Evolutionary conservation across 2,329 filamentous ascomycete genomes (phyloP).

Genomic region (Penicillium paneum): DNA sequence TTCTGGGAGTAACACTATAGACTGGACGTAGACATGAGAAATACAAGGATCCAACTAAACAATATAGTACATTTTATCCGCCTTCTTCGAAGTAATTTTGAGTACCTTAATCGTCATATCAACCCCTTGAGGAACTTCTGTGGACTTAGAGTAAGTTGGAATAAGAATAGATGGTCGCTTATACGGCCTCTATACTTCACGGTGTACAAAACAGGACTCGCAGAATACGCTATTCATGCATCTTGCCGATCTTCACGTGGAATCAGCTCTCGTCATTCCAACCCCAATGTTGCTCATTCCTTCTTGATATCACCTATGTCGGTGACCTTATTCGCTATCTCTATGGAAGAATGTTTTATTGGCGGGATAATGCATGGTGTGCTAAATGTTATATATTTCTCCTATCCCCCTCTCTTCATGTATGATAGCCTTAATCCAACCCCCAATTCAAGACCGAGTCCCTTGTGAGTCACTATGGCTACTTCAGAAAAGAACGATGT

Average conservation of each 20-base stretch:
- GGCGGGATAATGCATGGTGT: not conserved
- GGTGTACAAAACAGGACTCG: not conserved
- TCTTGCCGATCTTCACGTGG: not conserved
- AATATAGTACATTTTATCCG: not conserved
- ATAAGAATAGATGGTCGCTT: not conserved
- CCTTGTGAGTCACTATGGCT: not conserved
- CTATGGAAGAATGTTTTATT: not conserved
- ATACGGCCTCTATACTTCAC: not conserved
- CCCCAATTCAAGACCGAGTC: not conserved
- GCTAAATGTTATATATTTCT: not conserved
- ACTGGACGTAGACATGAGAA: not conserved
- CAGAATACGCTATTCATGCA: not conserved
- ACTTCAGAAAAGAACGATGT: constrained; percentile 7
- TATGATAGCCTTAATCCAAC: not conserved
- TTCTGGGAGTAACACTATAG: not conserved
- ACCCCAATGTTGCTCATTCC: constrained; percentile 3
- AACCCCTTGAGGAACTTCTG: not conserved
- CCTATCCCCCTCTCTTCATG: not conserved
- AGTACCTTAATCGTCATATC: not conserved
- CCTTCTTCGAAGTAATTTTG: not conserved
- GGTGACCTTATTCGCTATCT: not conserved
- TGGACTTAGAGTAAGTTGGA: not conserved
- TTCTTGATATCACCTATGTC: not conserved
- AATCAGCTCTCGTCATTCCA: not conserved
- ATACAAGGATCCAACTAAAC: not conserved